Percentiles rank a stretch among this genome's conserved stretches.
These are phyloP conservation scores for Cadophora sp. DNA, from an alignment of 2,329 filamentous ascomycete species.

Conservation along the genomic window DNA sequence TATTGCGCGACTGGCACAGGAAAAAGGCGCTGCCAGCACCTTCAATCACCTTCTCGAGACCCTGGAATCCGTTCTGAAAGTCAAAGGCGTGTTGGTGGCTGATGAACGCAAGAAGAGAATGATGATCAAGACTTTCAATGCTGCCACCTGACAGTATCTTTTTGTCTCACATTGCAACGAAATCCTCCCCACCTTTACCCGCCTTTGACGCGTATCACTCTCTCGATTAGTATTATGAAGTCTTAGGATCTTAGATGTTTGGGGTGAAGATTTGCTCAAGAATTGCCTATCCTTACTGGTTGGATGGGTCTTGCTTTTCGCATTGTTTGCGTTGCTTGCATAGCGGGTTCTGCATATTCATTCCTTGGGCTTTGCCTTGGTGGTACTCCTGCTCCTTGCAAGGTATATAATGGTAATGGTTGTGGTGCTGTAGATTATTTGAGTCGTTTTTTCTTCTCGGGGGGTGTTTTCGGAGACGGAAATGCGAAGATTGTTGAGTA, in stretches of 20 bases:
- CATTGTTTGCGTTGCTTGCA: conserved; percentile 3
- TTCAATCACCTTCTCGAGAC: conserved; percentile 85
- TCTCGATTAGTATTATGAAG: not conserved
- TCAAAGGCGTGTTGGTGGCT: conserved; percentile 70
- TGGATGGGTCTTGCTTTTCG: not conserved
- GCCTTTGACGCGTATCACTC: not conserved
- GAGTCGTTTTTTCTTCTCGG: not conserved
- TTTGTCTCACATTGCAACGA: not conserved
- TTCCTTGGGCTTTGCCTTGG: not conserved
- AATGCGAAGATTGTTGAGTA: not conserved
- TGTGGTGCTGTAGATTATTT: conserved; percentile 11
- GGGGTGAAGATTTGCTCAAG: not conserved
- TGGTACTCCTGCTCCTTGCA: not conserved
- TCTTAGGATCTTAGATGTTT: not conserved
- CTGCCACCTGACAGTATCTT: conserved; percentile 9
- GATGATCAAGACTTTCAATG: conserved; percentile 70
- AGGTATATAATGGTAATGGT: conserved; percentile 8
- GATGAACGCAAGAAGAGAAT: conserved; percentile 72
- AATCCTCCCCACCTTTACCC: not conserved
- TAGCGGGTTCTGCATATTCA: conserved; percentile 18
- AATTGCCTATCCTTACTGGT: not conserved
- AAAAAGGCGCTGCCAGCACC: conserved; percentile 88
- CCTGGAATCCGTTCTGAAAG: conserved; percentile 71
- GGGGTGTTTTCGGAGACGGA: not conserved
- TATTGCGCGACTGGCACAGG: conserved; percentile 86